Evolutionary conservation across 768 basidiomycete species (phyloP).

Genomic region (Sistotremastrum niveocremeum): DNA sequence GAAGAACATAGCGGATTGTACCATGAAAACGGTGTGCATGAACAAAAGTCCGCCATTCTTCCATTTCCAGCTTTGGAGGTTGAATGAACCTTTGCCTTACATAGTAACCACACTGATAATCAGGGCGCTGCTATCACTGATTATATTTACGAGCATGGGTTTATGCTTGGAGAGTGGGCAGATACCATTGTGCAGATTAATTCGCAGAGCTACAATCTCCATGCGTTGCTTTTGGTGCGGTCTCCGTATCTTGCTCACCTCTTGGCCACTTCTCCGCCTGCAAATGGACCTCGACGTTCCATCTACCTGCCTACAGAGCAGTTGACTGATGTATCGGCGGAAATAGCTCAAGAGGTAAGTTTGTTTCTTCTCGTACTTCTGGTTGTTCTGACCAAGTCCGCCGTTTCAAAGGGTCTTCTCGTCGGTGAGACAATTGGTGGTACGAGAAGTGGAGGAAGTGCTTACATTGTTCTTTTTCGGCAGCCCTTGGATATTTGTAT

Average conservation of each 20-base stretch:
- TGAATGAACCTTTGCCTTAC: no score
- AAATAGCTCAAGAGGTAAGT: slow-evolving; percentile 74
- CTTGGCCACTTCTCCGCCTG: slow-evolving; percentile 68
- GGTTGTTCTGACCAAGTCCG: slow-evolving; percentile 1
- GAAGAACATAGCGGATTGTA: no score
- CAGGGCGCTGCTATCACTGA: no score
- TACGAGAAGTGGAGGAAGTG: no score
- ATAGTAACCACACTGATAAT: no score
- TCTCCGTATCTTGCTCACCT: slow-evolving; percentile 81
- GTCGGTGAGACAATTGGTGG: slow-evolving; percentile 1
- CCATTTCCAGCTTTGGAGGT: no score
- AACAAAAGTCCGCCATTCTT: no score
- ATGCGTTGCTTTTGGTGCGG: slow-evolving; percentile 76
- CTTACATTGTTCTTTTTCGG: slow-evolving; percentile 1
- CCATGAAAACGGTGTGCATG: no score
- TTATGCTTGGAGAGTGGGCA: no score
- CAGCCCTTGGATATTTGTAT: slow-evolving; percentile 72
- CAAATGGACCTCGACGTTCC: slow-evolving; percentile 43
- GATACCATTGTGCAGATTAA: no score
- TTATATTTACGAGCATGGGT: no score
- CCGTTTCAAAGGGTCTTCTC: slow-evolving; percentile 9
- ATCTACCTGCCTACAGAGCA: slow-evolving; percentile 66
- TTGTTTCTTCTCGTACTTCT: slow-evolving; percentile 4
- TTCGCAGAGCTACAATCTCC: slow-evolving; percentile 40
- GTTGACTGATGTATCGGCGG: slow-evolving; percentile 33